A percentile compares a stretch with the other conserved stretches of the same genome.
Conservation (phyloP, 2,329 filamentous ascomycete genomes). For the Xylaria sp. region DNA sequence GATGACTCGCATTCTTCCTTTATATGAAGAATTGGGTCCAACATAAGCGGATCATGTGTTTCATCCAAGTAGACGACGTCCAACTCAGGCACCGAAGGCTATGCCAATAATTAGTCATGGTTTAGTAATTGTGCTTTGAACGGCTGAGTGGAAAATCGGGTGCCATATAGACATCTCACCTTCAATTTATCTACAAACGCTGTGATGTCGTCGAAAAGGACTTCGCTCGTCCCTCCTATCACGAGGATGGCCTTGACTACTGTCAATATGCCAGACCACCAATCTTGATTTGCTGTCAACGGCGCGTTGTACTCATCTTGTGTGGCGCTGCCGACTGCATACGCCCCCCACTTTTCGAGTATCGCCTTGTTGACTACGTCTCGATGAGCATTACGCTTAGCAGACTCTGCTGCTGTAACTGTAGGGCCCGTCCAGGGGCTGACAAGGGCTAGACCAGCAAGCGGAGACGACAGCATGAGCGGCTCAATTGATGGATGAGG, state of each 20-base stretch:
- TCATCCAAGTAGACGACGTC: background rate
- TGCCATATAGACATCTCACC: background rate
- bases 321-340: background rate
- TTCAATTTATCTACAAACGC: background rate
- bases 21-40: background rate
- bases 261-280: background rate
- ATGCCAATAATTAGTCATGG: background rate
- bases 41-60: background rate
- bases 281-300: background rate
- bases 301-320: constrained; percentile 1
- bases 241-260: background rate
- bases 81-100: background rate
- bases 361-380: background rate
- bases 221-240: background rate
- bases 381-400: background rate
- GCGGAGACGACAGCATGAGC: background rate
- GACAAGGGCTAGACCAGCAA: background rate
- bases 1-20: constrained; percentile 4
- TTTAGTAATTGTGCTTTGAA: too few relatives aligned
- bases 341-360: background rate
- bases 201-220: background rate
- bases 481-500: background rate
- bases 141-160: background rate
- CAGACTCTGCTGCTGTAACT: background rate
- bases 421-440: background rate